Base-by-base conservation (phyloP, 1,284 basidiomycete genomes). In the Nidula niveotomentosa region DNA sequence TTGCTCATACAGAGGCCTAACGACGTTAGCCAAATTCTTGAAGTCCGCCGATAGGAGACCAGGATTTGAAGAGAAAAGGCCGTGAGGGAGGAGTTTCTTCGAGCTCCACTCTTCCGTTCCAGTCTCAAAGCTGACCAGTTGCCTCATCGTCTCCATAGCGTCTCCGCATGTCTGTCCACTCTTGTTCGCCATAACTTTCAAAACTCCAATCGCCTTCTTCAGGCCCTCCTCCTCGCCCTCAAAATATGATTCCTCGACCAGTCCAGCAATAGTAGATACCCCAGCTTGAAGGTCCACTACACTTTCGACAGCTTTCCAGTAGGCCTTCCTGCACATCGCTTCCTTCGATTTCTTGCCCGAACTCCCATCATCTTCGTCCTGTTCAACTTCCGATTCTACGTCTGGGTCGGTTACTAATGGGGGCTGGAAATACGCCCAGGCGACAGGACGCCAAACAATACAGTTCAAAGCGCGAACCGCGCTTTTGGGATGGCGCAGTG, bases 231-330 rank as follows among this genome's bases (percentile, higher is more conserved):
- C 77, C 23, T n/a, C 58, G 58, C 17, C 47, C 10, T 48, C 47
- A 10, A n/a, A n/a, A 33, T 23, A 30, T 10, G 69, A 63, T 3
- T 68, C 67, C 8, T 73, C 70, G 3, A 88, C 73, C 6, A 85
- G 69, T 5, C 78, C 82, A 2, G 76, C 84, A 15, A 88, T 72
- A 4, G 77, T 77, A 8, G 79, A 74, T 3, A 83, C 69, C 1
- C 88, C 88, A 0, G 81, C 78, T 17, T 85, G 84, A 72, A 82
- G 78, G 52, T 87, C 86, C 18, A 85, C 72, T 8, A 86, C 76
- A 17, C 75, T 74, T 45, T 66, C 69, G 43, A 86, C 69, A 6
- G 84, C 53, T 56, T 76, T 79, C 79, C 81, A 85, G 52, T 73
- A 79, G 6, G 70, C 65, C 36, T 78, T 69, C 15, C 74, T 71